phyloP scores from a whole-genome alignment of 2,329 filamentous ascomycete species.

The Colletotrichum sp. region DNA sequence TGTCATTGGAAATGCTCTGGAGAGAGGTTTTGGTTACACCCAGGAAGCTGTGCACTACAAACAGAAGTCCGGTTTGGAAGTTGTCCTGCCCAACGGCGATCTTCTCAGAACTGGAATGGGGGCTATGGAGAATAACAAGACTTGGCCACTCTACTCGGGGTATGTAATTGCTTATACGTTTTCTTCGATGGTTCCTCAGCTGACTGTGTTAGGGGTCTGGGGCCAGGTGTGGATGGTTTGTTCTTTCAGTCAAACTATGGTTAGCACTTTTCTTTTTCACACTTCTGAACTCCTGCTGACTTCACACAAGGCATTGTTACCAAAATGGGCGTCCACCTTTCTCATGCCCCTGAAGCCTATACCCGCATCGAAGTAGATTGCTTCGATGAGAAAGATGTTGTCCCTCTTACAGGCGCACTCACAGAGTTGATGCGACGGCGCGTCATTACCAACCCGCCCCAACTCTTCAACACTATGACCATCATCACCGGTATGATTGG shows the following conservation, averaged over 20 bases:
- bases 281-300: background rate
- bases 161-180: background rate
- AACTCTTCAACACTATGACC: conserved; percentile 32
- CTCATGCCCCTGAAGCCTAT: background rate
- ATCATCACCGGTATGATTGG: conserved; percentile 17
- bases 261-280: background rate
- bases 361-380: background rate
- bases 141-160: background rate
- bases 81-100: conserved; percentile 43
- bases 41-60: conserved; percentile 39
- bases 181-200: background rate
- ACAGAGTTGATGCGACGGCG: conserved; percentile 20
- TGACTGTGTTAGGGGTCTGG: background rate
- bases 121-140: conserved; percentile 30
- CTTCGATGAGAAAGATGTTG: conserved; percentile 24
- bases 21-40: conserved; percentile 38
- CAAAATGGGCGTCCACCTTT: background rate
- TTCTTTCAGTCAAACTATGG: conserved; percentile 18
- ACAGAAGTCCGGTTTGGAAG: conserved; percentile 45
- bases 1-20: conserved; percentile 25
- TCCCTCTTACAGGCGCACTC: conserved; percentile 31
- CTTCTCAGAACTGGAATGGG: conserved; percentile 46
- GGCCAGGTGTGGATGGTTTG: conserved; percentile 25
- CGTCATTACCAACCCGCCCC: conserved; percentile 43
- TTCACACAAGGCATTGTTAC: background rate